Evolutionary conservation across 78 protist species (phyloP), one percentile per base, ranked within the genome.

Genomic region (Guillardia theta): DNA sequence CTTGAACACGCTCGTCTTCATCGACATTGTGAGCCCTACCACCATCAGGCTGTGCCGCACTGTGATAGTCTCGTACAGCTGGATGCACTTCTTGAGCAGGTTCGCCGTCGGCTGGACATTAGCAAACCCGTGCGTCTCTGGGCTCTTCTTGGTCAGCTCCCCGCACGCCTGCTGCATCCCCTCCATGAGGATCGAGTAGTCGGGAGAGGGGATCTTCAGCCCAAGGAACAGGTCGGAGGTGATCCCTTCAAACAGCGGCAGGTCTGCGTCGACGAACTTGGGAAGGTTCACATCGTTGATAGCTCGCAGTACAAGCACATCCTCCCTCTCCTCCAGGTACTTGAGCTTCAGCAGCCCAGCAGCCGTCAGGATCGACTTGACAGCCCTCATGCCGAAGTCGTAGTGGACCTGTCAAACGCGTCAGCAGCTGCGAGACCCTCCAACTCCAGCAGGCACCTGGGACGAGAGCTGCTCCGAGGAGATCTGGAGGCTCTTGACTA

Each of bases 181-280:
- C 21, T 9, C 33, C 4, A 6, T 0, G 44, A 95, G 54, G n/a
- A 0, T 36, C 1, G 21, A 95, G 92, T 96, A 95, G 92, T 96
- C 97, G 41, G 95, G 77, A 50, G 33, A 39, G 10, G 93, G 95
- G 45, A 83, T 30, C 41, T 22, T 36, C 6, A 58, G 70, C 27
- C 70, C 95, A 96, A 96, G 97, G 94, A 96, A 96, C 48, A 96
- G 94, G 88, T 96, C 97, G 27, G 53, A 50, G 47, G 94, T 46
- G 94, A 98, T 97, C 30, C 97, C 97, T 15, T n/a, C 44, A 92
- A 97, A 97, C 64, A 97, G 96, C 21, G 97, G 96, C 39, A 97
- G 8, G 87, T 97, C 98, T 62, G 88, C 90, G 18, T 94, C 15
- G 2, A 96, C 36, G 96, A 97, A 95, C 93, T 97, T 97, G 30